A percentile compares a stretch with the other conserved stretches of the same genome.
These are phyloP conservation scores for Clarireedia homoeocarpa DNA, from an alignment of 2,329 filamentous ascomycete species.

Conservation along the genomic window DNA sequence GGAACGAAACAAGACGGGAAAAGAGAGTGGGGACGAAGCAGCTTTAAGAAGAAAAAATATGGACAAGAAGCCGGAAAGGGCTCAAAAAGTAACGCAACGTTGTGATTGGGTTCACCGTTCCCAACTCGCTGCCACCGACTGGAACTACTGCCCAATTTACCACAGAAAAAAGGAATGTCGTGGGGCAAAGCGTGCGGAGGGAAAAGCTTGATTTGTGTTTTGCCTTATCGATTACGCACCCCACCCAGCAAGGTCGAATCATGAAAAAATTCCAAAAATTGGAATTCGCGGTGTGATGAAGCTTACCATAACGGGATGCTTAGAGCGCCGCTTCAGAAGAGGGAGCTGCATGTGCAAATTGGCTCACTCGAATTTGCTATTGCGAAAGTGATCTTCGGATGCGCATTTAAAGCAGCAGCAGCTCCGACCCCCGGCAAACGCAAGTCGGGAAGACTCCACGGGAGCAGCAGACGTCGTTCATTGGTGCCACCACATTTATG, in stretches of 20 bases:
- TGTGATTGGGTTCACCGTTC: neutral
- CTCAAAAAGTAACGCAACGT: neutral
- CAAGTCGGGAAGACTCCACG: neutral
- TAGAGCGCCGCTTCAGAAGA: too few relatives aligned
- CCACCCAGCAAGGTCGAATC: neutral
- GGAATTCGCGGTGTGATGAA: neutral
- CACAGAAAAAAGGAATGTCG: neutral
- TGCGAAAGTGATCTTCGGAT: too few relatives aligned
- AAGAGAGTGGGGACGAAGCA: neutral
- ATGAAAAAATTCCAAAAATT: neutral
- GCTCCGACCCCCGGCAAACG: neutral
- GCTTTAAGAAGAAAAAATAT: neutral
- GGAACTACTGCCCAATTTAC: neutral
- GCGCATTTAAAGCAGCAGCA: neutral
- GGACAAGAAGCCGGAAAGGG: neutral
- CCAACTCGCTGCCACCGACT: neutral
- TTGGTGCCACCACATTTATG: constrained; percentile 1
- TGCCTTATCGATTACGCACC: neutral
- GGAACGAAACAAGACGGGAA: neutral
- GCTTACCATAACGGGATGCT: neutral
- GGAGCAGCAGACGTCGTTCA: neutral
- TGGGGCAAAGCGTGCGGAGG: neutral
- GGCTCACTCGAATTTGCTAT: too few relatives aligned
- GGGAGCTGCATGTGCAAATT: too few relatives aligned
- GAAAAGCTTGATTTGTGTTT: neutral